A percentile compares a stretch with the other conserved stretches of the same genome.
Conservation (phyloP, 2,329 filamentous ascomycete genomes). For the Paraphaeosphaeria sporulosa region DNA sequence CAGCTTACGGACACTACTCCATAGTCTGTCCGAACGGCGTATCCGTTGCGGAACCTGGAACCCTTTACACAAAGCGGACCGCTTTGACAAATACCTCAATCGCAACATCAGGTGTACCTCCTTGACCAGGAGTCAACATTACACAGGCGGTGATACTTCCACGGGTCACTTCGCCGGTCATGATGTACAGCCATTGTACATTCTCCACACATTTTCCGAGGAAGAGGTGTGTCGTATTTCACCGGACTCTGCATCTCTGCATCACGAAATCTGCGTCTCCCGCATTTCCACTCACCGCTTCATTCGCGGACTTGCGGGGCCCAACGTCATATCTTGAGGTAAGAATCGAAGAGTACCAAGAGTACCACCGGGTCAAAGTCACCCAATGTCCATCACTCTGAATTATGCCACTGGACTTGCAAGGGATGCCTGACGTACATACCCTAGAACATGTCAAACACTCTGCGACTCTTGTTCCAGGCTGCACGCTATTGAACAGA, state of each 20-base stretch:
- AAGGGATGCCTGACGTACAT: background rate
- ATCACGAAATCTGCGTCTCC: background rate
- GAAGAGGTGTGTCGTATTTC: background rate
- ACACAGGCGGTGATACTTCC: background rate
- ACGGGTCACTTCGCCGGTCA: background rate
- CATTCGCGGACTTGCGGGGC: background rate
- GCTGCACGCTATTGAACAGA: background rate
- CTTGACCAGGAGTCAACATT: conserved; percentile 5
- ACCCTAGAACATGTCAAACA: background rate
- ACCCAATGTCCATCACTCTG: background rate
- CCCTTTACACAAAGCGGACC: background rate
- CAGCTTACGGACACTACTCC: conserved; percentile 1
- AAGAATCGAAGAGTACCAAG: background rate
- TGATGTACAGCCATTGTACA: background rate
- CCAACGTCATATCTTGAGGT: background rate
- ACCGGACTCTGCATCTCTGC: background rate
- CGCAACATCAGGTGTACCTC: conserved; percentile 19
- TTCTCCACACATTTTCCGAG: background rate
- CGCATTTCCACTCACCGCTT: background rate
- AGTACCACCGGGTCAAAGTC: background rate
- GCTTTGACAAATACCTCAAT: conserved; percentile 25
- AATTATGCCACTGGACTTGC: background rate
- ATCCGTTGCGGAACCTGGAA: conserved; percentile 5
- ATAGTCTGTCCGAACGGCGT: background rate
- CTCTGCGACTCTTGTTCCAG: background rate